Base-by-base conservation (phyloP, 768 basidiomycete genomes). In the Tricholoma matsutake region DNA sequence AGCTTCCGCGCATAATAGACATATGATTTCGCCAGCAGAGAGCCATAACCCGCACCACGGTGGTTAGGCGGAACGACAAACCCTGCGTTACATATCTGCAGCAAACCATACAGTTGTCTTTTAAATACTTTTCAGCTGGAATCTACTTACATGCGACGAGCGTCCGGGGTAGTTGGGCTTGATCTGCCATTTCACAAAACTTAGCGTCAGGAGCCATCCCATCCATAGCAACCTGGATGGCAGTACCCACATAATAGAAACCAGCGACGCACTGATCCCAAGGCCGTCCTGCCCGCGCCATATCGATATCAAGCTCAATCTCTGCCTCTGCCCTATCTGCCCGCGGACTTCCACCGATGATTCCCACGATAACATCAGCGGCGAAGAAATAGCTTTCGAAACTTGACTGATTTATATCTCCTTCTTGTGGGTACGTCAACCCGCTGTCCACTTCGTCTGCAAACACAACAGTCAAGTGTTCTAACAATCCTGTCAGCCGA, bases 111-210 rank as follows among this genome's bases (percentile, higher is more conserved):
- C 28, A 60, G 28, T 31, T 28, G 35, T 22, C 51, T 53, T 29
- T 31, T 18, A 52, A 59, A 51, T 25, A 25, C 28, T 54, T 47
- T 51, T 39, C 37, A 47, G 45, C 59, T 39, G 29, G n/a, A 55
- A 9, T 56, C 31, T 25, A 84, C 91, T 78, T 69, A 91, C 94
- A 81, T 94, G 94, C 43, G 91, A 92, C 8, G 91, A 93, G 62
- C 93, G 80, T 41, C 92, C 92, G 6, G 93, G 94, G 75, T 95
- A 96, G 69, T 95, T 95, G 35, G 90, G 91, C 73, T 92, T 92
- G 55, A 92, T 80, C 88, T 86, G 60, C 35, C 32, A 22, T 29
- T 32, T 35, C 10, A 49, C n/a, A 20, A n/a, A n/a, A 45, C 22
- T 25, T 9, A 52, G 22, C 14, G 47, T 55, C 29, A 59, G 39